phyloP scores from a whole-genome alignment of 2,329 filamentous ascomycete genomes.

The Pseudogymnoascus sp. region DNA sequence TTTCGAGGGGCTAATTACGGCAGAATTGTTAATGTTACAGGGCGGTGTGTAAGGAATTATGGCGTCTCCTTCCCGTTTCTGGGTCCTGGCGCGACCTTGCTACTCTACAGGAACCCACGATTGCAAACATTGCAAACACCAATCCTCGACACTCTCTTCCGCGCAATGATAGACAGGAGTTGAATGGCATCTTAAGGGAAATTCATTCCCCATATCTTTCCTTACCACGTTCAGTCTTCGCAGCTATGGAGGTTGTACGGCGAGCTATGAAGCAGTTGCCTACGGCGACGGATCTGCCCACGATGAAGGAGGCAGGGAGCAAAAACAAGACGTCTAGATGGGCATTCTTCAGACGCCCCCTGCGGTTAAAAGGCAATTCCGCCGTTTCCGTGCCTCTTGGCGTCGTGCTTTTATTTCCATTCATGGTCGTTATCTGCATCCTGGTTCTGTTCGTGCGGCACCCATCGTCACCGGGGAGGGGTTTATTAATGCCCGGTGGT shows the following conservation, averaged over 20 bases:
- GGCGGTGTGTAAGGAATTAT: constrained; percentile 1
- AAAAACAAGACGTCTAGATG: constrained; percentile 40
- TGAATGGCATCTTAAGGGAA: background rate
- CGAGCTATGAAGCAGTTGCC: constrained; percentile 44
- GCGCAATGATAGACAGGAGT: background rate
- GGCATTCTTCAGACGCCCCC: constrained; percentile 76
- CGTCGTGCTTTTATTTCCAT: constrained; percentile 85
- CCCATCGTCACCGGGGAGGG: constrained; percentile 67
- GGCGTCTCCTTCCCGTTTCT: background rate
- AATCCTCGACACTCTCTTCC: background rate
- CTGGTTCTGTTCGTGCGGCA: constrained; percentile 83
- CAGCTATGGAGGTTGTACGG: constrained; percentile 43
- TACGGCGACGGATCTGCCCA: constrained; percentile 35
- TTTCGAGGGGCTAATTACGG: constrained; percentile 2
- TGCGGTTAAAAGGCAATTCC: constrained; percentile 86
- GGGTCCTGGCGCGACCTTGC: background rate
- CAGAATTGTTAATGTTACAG: constrained; percentile 1
- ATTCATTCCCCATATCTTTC: background rate
- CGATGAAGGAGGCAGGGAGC: constrained; percentile 38
- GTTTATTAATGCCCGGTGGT: constrained; percentile 74
- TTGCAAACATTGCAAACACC: background rate
- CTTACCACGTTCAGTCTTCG: background rate
- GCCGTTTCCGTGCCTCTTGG: constrained; percentile 87
- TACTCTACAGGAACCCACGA: background rate
- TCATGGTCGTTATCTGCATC: constrained; percentile 85